Conservation (phyloP, 2,329 filamentous ascomycete genomes). For the Akanthomyces dipterigenus region DNA sequence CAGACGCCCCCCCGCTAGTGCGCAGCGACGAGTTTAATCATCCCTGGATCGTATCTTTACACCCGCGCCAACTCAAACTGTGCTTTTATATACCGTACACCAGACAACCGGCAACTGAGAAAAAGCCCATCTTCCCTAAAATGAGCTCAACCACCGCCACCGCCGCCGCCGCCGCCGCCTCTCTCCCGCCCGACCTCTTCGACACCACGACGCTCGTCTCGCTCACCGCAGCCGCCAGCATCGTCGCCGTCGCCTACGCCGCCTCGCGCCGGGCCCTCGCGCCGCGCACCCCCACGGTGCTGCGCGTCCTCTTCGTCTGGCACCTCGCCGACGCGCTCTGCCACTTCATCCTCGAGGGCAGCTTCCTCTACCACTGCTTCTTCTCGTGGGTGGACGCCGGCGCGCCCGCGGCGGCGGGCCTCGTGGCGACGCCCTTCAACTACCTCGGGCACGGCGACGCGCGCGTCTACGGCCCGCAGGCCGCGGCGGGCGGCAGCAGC, state of each 20-base stretch:
- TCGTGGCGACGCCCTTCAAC: conserved; percentile 44
- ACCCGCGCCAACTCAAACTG: not conserved
- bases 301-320: conserved; percentile 84
- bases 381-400: conserved; percentile 46
- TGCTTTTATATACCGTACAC: not conserved
- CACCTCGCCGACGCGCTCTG: conserved; percentile 89
- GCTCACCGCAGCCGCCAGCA: conserved; percentile 47
- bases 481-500: no score
- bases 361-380: conserved; percentile 91
- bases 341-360: conserved; percentile 85
- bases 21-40: not conserved
- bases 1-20: not conserved
- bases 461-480: conserved; percentile 51
- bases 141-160: conserved; percentile 1
- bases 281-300: conserved; percentile 43
- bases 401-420: conserved; percentile 24
- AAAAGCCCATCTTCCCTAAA: not conserved
- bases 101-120: not conserved
- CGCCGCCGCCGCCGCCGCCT: not conserved
- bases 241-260: conserved; percentile 42
- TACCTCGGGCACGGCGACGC: conserved; percentile 42
- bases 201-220: conserved; percentile 55
- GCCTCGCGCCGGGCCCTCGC: conserved; percentile 43
- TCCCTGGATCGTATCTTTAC: not conserved
- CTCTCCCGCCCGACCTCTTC: conserved; percentile 49